Base-by-base conservation (phyloP, 495 filamentous ascomycete species). In the Margaritispora aquatica region DNA sequence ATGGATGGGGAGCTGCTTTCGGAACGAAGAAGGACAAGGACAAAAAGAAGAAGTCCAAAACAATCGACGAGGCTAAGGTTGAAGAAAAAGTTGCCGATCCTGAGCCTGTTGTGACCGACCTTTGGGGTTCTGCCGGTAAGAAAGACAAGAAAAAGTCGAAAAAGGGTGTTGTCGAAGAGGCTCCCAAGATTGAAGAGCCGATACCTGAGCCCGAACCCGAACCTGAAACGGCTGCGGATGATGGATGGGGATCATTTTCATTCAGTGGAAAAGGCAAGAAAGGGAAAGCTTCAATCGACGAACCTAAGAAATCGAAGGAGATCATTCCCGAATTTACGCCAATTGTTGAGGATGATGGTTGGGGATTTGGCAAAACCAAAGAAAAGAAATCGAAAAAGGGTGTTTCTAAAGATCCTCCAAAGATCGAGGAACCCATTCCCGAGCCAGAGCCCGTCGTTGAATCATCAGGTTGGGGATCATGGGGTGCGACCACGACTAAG, bases 331-430 rank as follows among this genome's bases (percentile, higher is more conserved):
- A 69, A 70, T 47, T 69, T 5, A 71, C 75, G 65, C 63, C 67
- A 15, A 66, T 57, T 27, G 66, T 60, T 17, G 70, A 71, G 27
- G 59, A 57, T 23, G 69, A 69, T 20, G 66, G 67, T 19, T 75
- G 71, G 73, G 66, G 62, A 31, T 21, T 54, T 50, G 66, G 60
- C 26, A 79, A 75, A 61, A 66, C 62, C 47, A 76, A 74, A 64
- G 74, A 73, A 27, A 34, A 48, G 58, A n/a, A n/a, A n/a, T n/a
- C n/a, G n/a, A 71, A 69, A 21, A 63, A 61, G 29, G 38, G 26
- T 19, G 61, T 29, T n/a, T 23, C 51, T 8, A 56, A 63, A 21
- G 69, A 70, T 13, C 54, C 57, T 27, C 34, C 65, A 4, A 62
- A 70, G 11, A 49, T 66, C 53, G 62, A 62, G 1, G 60, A 70